Conservation (phyloP, 108 stramenopile genomes). For the Aureococcus anophagefferens region DNA sequence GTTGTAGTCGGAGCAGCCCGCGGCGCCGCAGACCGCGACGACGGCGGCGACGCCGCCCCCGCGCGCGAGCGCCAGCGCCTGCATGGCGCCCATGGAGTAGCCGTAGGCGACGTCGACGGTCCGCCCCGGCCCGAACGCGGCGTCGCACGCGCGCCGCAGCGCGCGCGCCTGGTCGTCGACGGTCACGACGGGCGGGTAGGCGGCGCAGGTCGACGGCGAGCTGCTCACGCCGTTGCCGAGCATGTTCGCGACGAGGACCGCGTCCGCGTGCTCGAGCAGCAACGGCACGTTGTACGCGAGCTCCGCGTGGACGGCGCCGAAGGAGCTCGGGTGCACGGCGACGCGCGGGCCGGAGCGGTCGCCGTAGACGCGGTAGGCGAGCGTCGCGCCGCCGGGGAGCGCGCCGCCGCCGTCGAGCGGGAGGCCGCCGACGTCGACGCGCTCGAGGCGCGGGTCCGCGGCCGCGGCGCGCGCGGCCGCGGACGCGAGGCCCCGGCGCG, state of each 20-base stretch:
- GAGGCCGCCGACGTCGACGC: neutral
- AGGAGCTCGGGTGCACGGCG: neutral
- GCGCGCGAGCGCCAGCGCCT: neutral
- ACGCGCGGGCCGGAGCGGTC: neutral
- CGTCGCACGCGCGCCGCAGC: neutral
- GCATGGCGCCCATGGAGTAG: slow-evolving; percentile 5
- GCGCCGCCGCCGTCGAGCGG: neutral
- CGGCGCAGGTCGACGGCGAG: neutral
- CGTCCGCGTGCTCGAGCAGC: neutral
- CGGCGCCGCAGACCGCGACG: neutral
- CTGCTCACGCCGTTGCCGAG: neutral
- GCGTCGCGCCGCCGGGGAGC: neutral
- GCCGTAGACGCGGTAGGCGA: neutral
- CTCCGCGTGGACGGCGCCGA: neutral
- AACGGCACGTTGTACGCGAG: neutral
- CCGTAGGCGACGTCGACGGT: neutral
- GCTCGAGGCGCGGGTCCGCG: neutral
- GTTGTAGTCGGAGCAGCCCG: neutral
- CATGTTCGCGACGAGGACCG: neutral
- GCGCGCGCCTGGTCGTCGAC: neutral
- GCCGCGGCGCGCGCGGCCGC: neutral
- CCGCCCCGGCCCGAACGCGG: neutral
- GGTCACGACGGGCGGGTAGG: neutral
- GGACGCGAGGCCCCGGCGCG: neutral
- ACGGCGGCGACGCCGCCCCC: neutral